These are phyloP conservation scores for Ceratobasidium sp. DNA, from an alignment of 1,284 basidiomycete genomes.

Conservation along the genomic window DNA sequence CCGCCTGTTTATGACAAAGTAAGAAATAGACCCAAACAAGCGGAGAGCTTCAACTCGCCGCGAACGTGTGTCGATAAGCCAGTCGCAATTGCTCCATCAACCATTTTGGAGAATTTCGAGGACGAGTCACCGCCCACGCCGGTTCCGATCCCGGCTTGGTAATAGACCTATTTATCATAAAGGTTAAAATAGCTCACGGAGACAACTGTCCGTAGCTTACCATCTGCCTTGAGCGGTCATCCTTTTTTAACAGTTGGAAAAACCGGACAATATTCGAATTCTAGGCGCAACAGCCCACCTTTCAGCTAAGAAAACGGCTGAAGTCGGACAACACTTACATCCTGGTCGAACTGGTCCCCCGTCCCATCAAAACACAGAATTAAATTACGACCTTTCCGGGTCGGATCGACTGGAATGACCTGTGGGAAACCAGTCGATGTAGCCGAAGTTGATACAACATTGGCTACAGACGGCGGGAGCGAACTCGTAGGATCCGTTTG, in stretches of 20 bases:
- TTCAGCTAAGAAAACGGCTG: too few species aligned
- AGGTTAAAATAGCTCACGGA: background rate
- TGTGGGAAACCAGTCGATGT: conserved; percentile 20
- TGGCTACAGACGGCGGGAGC: background rate
- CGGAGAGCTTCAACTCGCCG: conserved; percentile 6
- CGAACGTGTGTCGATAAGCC: conserved; percentile 25
- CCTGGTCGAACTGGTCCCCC: conserved; percentile 47
- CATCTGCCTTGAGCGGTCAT: conserved; percentile 44
- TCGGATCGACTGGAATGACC: conserved; percentile 20
- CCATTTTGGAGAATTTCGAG: conserved; percentile 13
- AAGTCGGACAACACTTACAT: conserved; percentile 11
- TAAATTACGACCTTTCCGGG: conserved; percentile 37
- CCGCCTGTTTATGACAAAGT: conserved; percentile 62
- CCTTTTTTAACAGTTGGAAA: conserved; percentile 43
- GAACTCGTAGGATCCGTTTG: background rate
- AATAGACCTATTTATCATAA: conserved; percentile 41
- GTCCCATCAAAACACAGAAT: conserved; percentile 52
- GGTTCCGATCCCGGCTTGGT: conserved; percentile 49
- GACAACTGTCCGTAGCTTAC: background rate
- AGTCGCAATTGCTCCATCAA: conserved; percentile 30
- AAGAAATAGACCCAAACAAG: conserved; percentile 32
- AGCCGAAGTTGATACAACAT: background rate
- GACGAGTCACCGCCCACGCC: conserved; percentile 17
- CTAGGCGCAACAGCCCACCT: too few species aligned
- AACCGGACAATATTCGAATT: conserved; percentile 47